Base-by-base conservation (phyloP, 129 eudicot species). In the Escallonia rubra region DNA sequence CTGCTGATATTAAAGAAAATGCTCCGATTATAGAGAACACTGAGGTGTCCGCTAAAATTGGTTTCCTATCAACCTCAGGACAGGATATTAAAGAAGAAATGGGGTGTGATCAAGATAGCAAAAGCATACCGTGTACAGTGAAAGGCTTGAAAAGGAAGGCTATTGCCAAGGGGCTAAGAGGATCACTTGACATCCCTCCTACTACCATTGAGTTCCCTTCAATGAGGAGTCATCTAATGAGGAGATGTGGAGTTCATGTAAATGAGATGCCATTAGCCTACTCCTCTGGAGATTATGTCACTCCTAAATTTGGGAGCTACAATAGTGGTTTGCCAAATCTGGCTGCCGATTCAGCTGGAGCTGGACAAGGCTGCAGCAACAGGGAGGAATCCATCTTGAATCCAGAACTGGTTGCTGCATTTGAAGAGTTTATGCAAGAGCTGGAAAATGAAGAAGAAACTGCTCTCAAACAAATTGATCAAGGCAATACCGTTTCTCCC, bases 301-400 rank as follows among this genome's bases (percentile, higher is more conserved):
- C 82, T n/a, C 82, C 77, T 39, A 77, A 71, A 71, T 77, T 77
- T 41, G 82, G 77, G 12, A 71, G 71, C 74, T 71, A 77, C 45
- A 77, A 77, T 43, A 23, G 34, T 23, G 34, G 34, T 23, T 41
- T 41, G 38, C 60, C 57, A 47, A 57, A 14, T 54, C 13, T 6
- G 34, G 34, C 34, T 23, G 34, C 34, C 34, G 34, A 23, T 3
- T 6, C 40, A 7, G 9, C 44, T 2, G n/a, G 7, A 60, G 10
- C 5, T 38, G 1, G 23, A 23, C 34, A 23, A 23, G 34, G 1
- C 10, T 5, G 43, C 0, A 7, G 38, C 15, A 6, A 43, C 70
- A 51, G 39, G 55, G 72, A 70, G 3, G 73, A 70, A n/a, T 15
- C 65, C 2, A 41, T 71, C 9, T 77, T 77, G 13, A 60, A 74